Base-by-base conservation (phyloP, 106 monocot genomes). In the Dioscorea dumetorum region DNA sequence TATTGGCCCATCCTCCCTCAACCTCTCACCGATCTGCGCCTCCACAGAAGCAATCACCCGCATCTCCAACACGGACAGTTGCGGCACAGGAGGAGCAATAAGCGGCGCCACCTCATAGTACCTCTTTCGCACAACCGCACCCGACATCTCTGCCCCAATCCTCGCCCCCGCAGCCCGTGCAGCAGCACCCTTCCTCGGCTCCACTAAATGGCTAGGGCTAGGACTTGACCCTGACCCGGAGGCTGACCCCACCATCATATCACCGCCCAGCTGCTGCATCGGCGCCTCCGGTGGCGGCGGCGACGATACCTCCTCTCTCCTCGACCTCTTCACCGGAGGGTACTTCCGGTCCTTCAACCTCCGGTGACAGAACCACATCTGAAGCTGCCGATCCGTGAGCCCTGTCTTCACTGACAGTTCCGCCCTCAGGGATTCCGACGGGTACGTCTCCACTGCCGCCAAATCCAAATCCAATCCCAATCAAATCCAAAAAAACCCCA, bases 301-400 rank as follows among this genome's bases (percentile, higher is more conserved):
- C 32, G 41, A 5, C 41, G 41, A 41, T 10, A 76, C 79, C 35
- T 85, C 82, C 41, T 83, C 78, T 67, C 67, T 69, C 62, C 70
- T 72, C 19, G 54, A 64, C 75, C 70, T 72, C 79, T 72, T 77
- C 23, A 74, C 13, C n/a, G 79, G 74, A 8, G 73, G 62, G 67
- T 56, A 51, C 73, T 97, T 97, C 66, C 91, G 71, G 65, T 97
- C 92, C 70, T 99, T 99, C 21, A 93, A 80, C 71, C 97, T 77
- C 57, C 97, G 77, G 64, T 99, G 97, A 53, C 97, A 99, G 75
- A 99, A 99, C 92, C 97, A 99, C 97, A 99, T 99, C 88, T 99
- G 97, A 17, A 99, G 84, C 78, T 99, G 97, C 71, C 97, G 80
- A 75, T 99, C 97, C 4, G 82, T 75, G 4, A 99, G 79, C 24